Evolutionary conservation across 352 stramenopile genomes (phyloP), one percentile per base, ranked within the genome.

Genomic region (Globisporangium splendens): DNA sequence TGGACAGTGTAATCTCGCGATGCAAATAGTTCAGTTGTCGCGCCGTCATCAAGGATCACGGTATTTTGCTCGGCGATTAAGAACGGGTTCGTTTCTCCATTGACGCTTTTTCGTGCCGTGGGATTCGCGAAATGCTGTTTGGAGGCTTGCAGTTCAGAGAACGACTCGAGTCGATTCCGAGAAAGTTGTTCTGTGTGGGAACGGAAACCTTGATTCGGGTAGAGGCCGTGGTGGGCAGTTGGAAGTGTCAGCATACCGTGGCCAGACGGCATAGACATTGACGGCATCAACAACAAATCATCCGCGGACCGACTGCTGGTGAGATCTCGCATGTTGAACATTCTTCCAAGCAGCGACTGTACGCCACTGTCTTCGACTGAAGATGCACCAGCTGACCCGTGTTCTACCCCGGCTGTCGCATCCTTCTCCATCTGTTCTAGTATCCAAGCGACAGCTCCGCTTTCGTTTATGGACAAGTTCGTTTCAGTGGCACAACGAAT

Each of bases 371-470:
- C 24, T 2, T 31, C 24, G 24, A 31, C 31, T 17, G 1, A 7
- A 8, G 7, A 12, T 14, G 13, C 28, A 6, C 6, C 12, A 24
- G 28, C 3, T 44, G 31, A 14, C 3, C 31, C 21, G 15, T 11
- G 2, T 8, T 17, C 31, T 20, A 61, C 54, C 21, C 58, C 35
- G 3, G 54, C 61, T 14, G 46, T 52, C 3, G 54, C 59, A 13
- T 94, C 82, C 12, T 89, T 73, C 51, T 95, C 86, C 84, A 97
- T 96, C 65, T 90, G 73, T 51, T 97, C 86, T 8, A 97, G 81
- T 49, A 97, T 96, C 91, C 91, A 97, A 22, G 73, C 70, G 18
- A 96, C 89, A 7, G 88, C 87, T 18, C 67, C 72, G 28, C 79
- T 89, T 65, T 96, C 86, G 48, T 77, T 70, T 20, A 69, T 65